phyloP scores from a whole-genome alignment of 2,329 filamentous ascomycete species.

The Lojkania enalia region DNA sequence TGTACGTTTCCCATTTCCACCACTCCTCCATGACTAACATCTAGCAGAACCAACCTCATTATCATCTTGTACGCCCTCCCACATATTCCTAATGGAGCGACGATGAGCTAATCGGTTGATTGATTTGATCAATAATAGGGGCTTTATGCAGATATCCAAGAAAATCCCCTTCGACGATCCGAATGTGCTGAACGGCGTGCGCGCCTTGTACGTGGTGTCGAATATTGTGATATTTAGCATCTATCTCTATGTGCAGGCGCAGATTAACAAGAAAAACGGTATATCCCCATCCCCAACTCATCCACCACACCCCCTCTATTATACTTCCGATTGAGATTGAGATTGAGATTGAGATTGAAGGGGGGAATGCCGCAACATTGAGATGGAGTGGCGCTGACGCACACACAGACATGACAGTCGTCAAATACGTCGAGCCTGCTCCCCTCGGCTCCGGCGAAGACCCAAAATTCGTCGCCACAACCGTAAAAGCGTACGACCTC shows the following conservation, averaged over 20 bases:
- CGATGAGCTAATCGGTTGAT: constrained; percentile 17
- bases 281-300: constrained; percentile 25
- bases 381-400: not conserved
- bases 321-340: no score
- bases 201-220: constrained; percentile 66
- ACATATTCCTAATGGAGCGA: not conserved
- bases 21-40: constrained; percentile 30
- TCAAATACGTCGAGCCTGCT: constrained; percentile 97
- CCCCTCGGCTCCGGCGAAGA: constrained; percentile 93
- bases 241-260: constrained; percentile 80
- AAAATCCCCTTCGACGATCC: constrained; percentile 92
- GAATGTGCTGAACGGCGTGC: constrained; percentile 66
- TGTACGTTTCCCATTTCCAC: constrained; percentile 27
- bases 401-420: constrained; percentile 83
- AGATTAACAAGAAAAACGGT: constrained; percentile 99
- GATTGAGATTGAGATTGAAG: no score
- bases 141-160: constrained; percentile 98
- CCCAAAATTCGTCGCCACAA: constrained; percentile 94
- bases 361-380: no score
- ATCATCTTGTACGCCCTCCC: constrained; percentile 39
- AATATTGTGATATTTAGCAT: constrained; percentile 83
- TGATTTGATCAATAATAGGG: constrained; percentile 31
- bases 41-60: constrained; percentile 42
- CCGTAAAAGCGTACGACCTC: constrained; percentile 91
- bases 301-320: no score